phyloP scores from a whole-genome alignment of 345 rosid species.

The Mercurialis annua region DNA sequence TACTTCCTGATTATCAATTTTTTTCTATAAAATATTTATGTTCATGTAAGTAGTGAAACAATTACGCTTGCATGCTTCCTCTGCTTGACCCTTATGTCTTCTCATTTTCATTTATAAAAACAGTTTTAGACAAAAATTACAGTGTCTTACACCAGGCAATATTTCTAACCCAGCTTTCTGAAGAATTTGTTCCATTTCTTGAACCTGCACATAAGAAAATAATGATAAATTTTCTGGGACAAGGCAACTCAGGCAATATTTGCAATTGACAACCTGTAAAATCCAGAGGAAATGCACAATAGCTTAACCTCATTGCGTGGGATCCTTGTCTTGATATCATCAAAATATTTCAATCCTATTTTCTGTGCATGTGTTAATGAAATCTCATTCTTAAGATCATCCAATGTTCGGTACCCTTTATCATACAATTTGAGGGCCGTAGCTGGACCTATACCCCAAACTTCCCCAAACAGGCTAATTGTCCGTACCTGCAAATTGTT shows the following conservation, averaged over 20 bases:
- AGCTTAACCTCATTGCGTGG: slow-evolving; percentile 75
- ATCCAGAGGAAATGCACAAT: slow-evolving; percentile 20
- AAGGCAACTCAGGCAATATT: slow-evolving; percentile 5
- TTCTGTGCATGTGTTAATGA: slow-evolving; percentile 77
- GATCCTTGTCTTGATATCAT: slow-evolving; percentile 78
- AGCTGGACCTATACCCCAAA: slow-evolving; percentile 97
- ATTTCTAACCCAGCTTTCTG: slow-evolving; percentile 68
- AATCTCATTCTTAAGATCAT: slow-evolving; percentile 70
- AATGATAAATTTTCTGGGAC: slow-evolving; percentile 9
- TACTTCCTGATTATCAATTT: background rate
- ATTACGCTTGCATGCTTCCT: background rate
- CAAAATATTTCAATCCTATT: slow-evolving; percentile 86
- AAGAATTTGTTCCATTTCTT: slow-evolving; percentile 76
- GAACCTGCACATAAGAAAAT: slow-evolving; percentile 46
- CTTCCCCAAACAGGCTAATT: slow-evolving; percentile 81
- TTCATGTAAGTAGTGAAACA: background rate
- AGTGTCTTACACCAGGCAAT: slow-evolving; percentile 67
- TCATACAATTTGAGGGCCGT: slow-evolving; percentile 90
- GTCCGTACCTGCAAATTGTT: slow-evolving; percentile 59
- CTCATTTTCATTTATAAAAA: background rate
- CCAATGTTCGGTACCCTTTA: slow-evolving; percentile 76
- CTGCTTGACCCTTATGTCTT: background rate
- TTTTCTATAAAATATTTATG: background rate
- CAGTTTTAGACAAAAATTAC: background rate
- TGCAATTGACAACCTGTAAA: background rate